Base-by-base conservation (phyloP, 768 basidiomycete genomes). In the Dacryopinax primogenitus region DNA sequence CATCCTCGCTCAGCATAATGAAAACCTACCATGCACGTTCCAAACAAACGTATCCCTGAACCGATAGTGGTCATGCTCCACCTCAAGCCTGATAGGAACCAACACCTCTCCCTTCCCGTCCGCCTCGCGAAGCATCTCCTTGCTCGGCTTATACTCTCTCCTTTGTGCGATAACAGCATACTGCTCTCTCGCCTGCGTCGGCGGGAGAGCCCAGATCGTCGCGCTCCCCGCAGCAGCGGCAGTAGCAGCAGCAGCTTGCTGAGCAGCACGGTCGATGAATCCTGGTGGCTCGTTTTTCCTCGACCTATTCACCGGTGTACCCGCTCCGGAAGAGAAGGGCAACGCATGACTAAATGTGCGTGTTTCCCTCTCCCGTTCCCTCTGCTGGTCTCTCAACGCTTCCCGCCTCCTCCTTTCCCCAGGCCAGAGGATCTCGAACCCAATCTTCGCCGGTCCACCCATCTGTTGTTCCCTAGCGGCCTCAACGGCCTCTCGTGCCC, bases 41-140 rank as follows among this genome's bases (percentile, higher is more conserved):
- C 95, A 99, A 47, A 96, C 83, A 76, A 98, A 97, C 0, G 95
- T 92, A 73, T 99, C 96, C 30, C 92, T 84, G 80, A 97, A 86
- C 76, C 87, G 90, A 72, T 90, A 86, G 71, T 90, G 88, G 32
- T 97, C 96, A 61, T 94, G 87, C 70, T 99, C 96, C 70, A 97
- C 86, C 74, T 99, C 96, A 63, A 99, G 79, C n/a, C 96, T 84
- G 39, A 99, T 87, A 1, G 96, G 96, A 2, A 98, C 87, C 30
- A 99, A 86, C 70, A 85, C 81, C 72, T 99, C 96, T 13, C 75
- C 69, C 16, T 72, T 68, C 16, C 72, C 66, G 3, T 77, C 77
- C 62, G 73, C 71, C 1, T 72, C 67, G 23, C 73, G 74, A 1
- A 78, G 64, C 63, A 77, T 72, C 18, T 68, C 68, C 64, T 74